Base-by-base conservation (phyloP, 208 protist species). In the Crithidia fasciculata region DNA sequence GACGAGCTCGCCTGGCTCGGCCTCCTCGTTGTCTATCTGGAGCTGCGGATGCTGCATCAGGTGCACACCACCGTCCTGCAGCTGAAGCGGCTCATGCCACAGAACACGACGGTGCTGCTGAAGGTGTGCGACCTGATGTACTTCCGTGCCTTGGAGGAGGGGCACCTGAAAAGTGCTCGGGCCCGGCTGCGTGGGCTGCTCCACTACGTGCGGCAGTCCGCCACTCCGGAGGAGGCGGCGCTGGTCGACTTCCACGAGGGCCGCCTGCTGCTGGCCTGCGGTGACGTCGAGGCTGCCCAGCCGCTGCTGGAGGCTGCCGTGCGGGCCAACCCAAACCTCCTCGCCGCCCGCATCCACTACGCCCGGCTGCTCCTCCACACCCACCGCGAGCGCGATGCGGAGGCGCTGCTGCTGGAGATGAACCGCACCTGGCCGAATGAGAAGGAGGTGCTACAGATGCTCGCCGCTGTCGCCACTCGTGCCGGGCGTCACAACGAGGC, bases 41-140 rank as follows among this genome's bases (percentile, higher is more conserved):
- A 94, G 44, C 77, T 81, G 36, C 89, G 90, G 54, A 75, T 83
- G 78, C 76, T 95, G 49, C 44, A 53, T 7, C 78, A 88, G 56
- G 84, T 93, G 12, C 64, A 87, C 43, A 86, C 84, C 19, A 82
- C 83, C 4, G 87, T 93, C 16, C 50, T 69, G 58, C 71, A 77
- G 55, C 83, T 96, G 52, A 87, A 81, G 56, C 45, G 56, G 12
- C 50, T 86, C 7, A 77, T 94, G 37, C 88, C 92, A 8, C 76
- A 86, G 44, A 96, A 94, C 82, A 76, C 87, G 44, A 75, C 90
- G 47, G 86, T 96, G 49, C 74, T 94, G 13, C 82, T 94, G 37
- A 88, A 90, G 68, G 84, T 91, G 19, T 77, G 79, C 40, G 92
- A 96, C 71, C 69, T 96, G n/a, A 80, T 88, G 69, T 96, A 95